Conservation (phyloP, 2,329 filamentous ascomycete genomes). For the Pseudovirgaria hyperparasitica region DNA sequence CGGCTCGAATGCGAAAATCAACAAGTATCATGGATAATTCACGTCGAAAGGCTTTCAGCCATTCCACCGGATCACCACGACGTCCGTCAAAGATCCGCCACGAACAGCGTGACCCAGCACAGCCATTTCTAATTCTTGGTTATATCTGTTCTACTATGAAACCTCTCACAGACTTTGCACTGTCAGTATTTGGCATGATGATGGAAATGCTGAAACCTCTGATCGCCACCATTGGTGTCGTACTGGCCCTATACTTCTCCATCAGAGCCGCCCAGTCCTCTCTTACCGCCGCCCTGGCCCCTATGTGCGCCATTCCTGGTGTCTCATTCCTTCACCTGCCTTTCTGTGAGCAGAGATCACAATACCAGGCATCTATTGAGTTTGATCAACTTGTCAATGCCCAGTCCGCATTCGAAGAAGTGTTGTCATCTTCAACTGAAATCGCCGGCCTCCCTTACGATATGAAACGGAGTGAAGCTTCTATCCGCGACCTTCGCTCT, state of each 20-base stretch:
- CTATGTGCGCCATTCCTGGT: slow-evolving; percentile 58
- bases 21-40: too few species aligned
- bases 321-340: slow-evolving; percentile 47
- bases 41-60: too few species aligned
- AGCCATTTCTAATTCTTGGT: too few species aligned
- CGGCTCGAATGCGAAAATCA: too few species aligned
- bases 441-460: slow-evolving; percentile 58
- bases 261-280: slow-evolving; percentile 49
- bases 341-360: slow-evolving; percentile 38
- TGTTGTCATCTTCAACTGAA: slow-evolving; percentile 54
- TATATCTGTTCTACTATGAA: too few species aligned
- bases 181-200: slow-evolving; percentile 44
- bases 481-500: slow-evolving; percentile 60
- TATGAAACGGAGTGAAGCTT: slow-evolving; percentile 65
- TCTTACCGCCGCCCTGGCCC: slow-evolving; percentile 51
- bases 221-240: slow-evolving; percentile 46
- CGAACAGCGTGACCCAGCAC: too few species aligned
- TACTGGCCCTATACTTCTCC: slow-evolving; percentile 48
- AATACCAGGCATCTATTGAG: slow-evolving; percentile 31
- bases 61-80: too few species aligned
- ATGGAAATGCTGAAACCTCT: slow-evolving; percentile 52
- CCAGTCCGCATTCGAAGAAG: slow-evolving; percentile 64
- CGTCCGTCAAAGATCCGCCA: too few species aligned
- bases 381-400: slow-evolving; percentile 65
- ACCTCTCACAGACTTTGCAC: too few species aligned